These are phyloP conservation scores for Scheffersomyces lignosus DNA, from an alignment of 805 yeast species.

Conservation along the genomic window DNA sequence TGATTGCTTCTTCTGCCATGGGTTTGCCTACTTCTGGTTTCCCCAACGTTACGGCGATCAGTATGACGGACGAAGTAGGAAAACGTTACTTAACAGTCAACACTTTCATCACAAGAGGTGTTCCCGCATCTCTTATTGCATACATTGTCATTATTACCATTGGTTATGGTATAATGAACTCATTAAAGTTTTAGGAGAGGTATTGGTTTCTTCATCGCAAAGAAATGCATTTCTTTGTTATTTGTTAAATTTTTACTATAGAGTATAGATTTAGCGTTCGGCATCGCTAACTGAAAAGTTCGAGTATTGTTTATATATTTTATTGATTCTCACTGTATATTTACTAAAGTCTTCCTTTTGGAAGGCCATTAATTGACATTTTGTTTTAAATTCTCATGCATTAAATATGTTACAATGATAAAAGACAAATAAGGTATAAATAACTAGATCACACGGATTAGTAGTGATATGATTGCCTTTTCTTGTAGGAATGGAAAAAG, in stretches of 20 bases:
- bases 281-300: too few species aligned
- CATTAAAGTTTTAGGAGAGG: slow-evolving; percentile 8
- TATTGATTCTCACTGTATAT: too few species aligned
- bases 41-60: slow-evolving; percentile 96
- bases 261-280: too few species aligned
- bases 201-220: background rate
- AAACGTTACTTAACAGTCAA: slow-evolving; percentile 84
- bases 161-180: slow-evolving; percentile 71
- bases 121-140: slow-evolving; percentile 79
- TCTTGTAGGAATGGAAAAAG: too few species aligned
- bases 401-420: too few species aligned
- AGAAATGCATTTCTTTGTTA: background rate
- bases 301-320: too few species aligned
- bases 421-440: too few species aligned
- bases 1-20: slow-evolving; percentile 93
- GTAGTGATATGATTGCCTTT: too few species aligned
- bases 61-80: slow-evolving; percentile 91
- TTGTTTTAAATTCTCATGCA: too few species aligned
- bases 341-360: too few species aligned
- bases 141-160: slow-evolving; percentile 72
- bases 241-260: background rate
- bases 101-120: slow-evolving; percentile 86
- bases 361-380: too few species aligned
- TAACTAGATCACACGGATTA: too few species aligned
- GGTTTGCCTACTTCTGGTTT: slow-evolving; percentile 97